phyloP scores from a whole-genome alignment of 2,329 filamentous ascomycete genomes.

The Fusarium sp. region DNA sequence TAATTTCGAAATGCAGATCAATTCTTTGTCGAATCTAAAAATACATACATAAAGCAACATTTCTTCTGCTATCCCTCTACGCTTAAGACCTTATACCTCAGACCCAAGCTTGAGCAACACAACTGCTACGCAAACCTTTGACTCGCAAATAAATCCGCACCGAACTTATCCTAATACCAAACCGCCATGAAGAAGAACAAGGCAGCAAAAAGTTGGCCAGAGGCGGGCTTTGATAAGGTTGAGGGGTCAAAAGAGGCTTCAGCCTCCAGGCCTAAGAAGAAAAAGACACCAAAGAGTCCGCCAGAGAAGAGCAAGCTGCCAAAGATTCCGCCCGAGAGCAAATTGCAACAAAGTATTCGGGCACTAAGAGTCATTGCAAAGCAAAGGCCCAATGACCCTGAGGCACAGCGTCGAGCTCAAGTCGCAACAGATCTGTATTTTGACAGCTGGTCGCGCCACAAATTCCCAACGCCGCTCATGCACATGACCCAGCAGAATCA shows the following conservation, averaged over 20 bases:
- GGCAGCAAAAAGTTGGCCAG: too few species aligned
- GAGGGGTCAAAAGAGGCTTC: too few species aligned
- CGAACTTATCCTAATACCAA: too few species aligned
- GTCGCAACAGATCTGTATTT: constrained; percentile 4
- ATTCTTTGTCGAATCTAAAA: too few species aligned
- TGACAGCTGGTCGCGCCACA: not conserved
- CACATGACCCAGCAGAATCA: not conserved
- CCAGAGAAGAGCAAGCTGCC: not conserved
- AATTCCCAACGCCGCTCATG: not conserved
- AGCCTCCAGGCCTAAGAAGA: too few species aligned
- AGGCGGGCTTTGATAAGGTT: too few species aligned
- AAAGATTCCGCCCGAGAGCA: not conserved
- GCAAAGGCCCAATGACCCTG: not conserved
- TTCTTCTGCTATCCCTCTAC: not conserved
- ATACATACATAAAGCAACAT: not conserved
- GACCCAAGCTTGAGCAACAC: not conserved
- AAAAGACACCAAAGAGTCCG: too few species aligned
- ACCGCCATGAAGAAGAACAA: too few species aligned
- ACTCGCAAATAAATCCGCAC: not conserved
- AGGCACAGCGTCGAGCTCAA: constrained; percentile 8
- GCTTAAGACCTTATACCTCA: not conserved
- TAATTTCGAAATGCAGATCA: not conserved
- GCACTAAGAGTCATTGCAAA: not conserved
- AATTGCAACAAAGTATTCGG: not conserved
- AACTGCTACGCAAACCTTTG: not conserved